Base-by-base conservation (phyloP, 495 filamentous ascomycete species). In the Astrocystis sublimbata region DNA sequence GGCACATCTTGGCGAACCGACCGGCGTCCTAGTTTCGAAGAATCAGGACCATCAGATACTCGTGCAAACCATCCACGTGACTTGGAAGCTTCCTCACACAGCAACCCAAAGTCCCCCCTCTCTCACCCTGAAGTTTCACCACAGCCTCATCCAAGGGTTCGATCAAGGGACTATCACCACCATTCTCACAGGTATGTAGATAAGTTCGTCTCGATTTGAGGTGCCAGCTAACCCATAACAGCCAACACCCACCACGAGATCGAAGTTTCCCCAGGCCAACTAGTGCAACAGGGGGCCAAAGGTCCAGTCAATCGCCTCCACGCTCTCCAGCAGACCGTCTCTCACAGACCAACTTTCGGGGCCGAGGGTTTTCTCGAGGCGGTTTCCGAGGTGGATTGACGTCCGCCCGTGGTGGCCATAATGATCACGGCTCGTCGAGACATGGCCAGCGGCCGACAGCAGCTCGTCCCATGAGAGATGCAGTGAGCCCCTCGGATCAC, bases 111-210 rank as follows among this genome's bases (percentile, higher is more conserved):
- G 53, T 83, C 81, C 36, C 87, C 86, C n/a, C 83, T 83, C 64
- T 85, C 86, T 63, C 84, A 81, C 23, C 92, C 88, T 9, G 89
- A 90, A 36, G 84, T 84, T 40, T 80, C 84, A 8, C 80, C 83
- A 50, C 92, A 89, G 26, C 87, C 89, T 1, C 88, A 88, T 71
- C 79, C 80, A 30, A 78, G 85, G 65, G 83, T 83, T 23, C 82
- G 82, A 26, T 85, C 86, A 76, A 77, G 75, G 35, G 81, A 81
- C 67, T 79, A 79, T 41, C 86, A 85, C 66, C 81, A 78, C 42
- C 82, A 81, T 46, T 85, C 84, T 62, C 82, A 85, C 74, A 80
- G 82, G 88, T 90, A 77, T 73, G 85, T 61, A 49, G 42, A 62
- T 50, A 19, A 36, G 31, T 49, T 61, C 41, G 65, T 55, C 60